A percentile compares a stretch with the other conserved stretches of the same genome.
Evolutionary conservation across 768 basidiomycete species (phyloP).

Genomic region (Termitomyces sp.): DNA sequence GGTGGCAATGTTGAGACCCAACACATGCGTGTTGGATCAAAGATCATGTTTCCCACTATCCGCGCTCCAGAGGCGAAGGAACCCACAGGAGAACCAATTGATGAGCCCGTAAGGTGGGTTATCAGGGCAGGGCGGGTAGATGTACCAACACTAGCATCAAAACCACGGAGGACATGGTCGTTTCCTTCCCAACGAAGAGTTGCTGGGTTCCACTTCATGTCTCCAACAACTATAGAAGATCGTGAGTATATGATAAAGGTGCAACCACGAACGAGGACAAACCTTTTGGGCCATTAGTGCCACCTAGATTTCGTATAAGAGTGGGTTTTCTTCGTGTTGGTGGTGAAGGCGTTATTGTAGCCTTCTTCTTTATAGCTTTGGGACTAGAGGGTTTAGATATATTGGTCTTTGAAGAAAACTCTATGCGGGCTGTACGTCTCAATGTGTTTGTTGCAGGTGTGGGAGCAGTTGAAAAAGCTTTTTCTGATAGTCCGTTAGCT

Average conservation of each 20-base stretch:
- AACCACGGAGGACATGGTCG: constrained; percentile 85
- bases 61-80: constrained; percentile 75
- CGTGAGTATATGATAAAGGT: constrained; percentile 11
- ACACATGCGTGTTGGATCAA: constrained; percentile 92
- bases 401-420: constrained; percentile 39
- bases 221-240: constrained; percentile 69
- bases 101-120: constrained; percentile 88
- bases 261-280: constrained; percentile 15
- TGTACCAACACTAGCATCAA: constrained; percentile 77
- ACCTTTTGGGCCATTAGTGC: constrained; percentile 70
- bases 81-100: constrained; percentile 72
- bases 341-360: constrained; percentile 36
- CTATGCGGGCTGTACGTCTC: constrained; percentile 53
- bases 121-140: constrained; percentile 94
- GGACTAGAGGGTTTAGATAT: constrained; percentile 24
- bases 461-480: constrained; percentile 24
- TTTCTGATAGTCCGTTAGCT: constrained; percentile 2
- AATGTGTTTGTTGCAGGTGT: constrained; percentile 46
- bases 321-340: constrained; percentile 73
- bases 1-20: constrained; percentile 85
- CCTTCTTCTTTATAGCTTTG: constrained; percentile 43
- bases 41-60: constrained; percentile 97
- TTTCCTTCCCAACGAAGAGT: constrained; percentile 97
- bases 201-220: constrained; percentile 96
- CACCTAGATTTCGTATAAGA: constrained; percentile 80